phyloP scores from a whole-genome alignment of 1,139 yeast species.

The Yarrowia galli region DNA sequence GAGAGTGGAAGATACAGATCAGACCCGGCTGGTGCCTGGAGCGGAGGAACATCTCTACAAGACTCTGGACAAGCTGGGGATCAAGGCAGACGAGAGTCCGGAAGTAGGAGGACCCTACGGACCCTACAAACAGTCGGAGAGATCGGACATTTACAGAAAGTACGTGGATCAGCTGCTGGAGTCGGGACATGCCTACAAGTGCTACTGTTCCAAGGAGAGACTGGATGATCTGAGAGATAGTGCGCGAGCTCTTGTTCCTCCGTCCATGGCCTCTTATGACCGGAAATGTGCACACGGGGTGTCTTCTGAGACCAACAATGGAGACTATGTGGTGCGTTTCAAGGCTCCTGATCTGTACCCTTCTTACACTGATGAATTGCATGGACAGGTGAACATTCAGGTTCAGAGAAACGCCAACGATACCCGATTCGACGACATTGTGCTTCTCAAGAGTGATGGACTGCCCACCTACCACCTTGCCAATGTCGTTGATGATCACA shows the following conservation, averaged over 20 bases:
- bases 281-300: slow-evolving; percentile 69
- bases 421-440: slow-evolving; percentile 86
- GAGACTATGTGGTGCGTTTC: slow-evolving; percentile 49
- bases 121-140: slow-evolving; percentile 85
- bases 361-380: slow-evolving; percentile 71
- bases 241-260: slow-evolving; percentile 79
- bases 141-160: slow-evolving; percentile 67
- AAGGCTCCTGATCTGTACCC: slow-evolving; percentile 77
- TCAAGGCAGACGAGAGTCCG: slow-evolving; percentile 86
- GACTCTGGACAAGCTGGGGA: slow-evolving; percentile 77
- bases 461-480: slow-evolving; percentile 97
- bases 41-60: slow-evolving; percentile 85
- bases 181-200: slow-evolving; percentile 78
- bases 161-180: slow-evolving; percentile 65
- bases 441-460: slow-evolving; percentile 87
- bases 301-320: neutral
- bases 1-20: slow-evolving; percentile 93
- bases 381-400: slow-evolving; percentile 77
- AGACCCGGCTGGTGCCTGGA: slow-evolving; percentile 71
- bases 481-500: slow-evolving; percentile 91
- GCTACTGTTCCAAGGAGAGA: slow-evolving; percentile 86
- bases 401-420: slow-evolving; percentile 76
- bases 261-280: slow-evolving; percentile 92
- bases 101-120: slow-evolving; percentile 67
- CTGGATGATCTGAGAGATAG: slow-evolving; percentile 69